Conservation (phyloP, 805 yeast genomes). For the Yarrowia divulgata region DNA sequence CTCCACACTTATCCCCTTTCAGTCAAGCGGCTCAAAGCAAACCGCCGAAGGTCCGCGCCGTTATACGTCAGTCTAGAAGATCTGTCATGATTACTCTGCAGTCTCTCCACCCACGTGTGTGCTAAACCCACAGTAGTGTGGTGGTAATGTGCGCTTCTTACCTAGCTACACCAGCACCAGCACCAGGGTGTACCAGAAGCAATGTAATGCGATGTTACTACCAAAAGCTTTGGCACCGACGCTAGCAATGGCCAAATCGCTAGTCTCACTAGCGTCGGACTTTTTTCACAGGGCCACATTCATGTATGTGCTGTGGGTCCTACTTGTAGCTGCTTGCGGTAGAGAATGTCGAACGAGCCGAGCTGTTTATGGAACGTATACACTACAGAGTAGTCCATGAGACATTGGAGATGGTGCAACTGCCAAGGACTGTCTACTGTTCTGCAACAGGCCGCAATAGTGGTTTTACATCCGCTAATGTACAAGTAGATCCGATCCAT, state of each 20-base stretch:
- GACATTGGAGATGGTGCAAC: too few relatives aligned
- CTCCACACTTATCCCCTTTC: not conserved
- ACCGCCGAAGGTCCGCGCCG: not conserved
- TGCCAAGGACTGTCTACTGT: too few relatives aligned
- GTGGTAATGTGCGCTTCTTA: constrained; percentile 4
- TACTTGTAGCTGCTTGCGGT: too few relatives aligned
- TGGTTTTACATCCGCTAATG: too few relatives aligned
- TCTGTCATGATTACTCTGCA: not conserved
- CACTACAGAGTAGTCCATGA: too few relatives aligned
- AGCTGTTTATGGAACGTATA: too few relatives aligned
- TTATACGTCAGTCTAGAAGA: constrained; percentile 15
- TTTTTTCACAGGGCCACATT: not conserved
- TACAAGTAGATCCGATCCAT: too few relatives aligned
- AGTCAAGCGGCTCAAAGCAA: not conserved
- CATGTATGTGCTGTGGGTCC: constrained; percentile 7
- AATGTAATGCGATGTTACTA: constrained; percentile 1
- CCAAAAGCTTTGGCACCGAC: not conserved
- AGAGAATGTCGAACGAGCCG: too few relatives aligned
- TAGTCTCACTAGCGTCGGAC: constrained; percentile 21
- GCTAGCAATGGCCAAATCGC: not conserved
- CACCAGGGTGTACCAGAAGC: not conserved
- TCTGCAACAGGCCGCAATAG: too few relatives aligned
- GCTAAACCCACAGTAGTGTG: not conserved
- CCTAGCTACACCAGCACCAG: not conserved
- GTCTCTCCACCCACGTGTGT: constrained; percentile 7